Evolutionary conservation across 1,284 basidiomycete genomes (phyloP).

Genomic region (Anthracocystis walkeri): DNA sequence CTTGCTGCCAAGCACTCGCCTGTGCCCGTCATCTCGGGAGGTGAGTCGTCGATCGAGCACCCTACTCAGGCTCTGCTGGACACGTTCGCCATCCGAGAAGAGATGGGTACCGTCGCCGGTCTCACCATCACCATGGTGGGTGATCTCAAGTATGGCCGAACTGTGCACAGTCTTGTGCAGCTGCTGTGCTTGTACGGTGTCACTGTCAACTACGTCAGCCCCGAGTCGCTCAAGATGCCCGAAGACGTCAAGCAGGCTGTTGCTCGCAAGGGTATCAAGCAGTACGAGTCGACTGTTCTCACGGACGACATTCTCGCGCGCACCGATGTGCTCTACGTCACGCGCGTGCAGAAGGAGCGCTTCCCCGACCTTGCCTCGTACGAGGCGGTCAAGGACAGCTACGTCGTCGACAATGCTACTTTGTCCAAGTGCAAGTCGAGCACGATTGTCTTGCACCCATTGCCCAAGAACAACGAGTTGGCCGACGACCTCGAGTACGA

Average conservation of each 20-base stretch:
- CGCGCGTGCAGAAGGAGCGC: slow-evolving; percentile 94
- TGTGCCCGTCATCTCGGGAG: slow-evolving; percentile 95
- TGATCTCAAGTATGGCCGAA: slow-evolving; percentile 97
- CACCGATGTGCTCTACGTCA: slow-evolving; percentile 98
- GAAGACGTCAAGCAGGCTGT: slow-evolving; percentile 82
- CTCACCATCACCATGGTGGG: slow-evolving; percentile 91
- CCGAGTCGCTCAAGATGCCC: slow-evolving; percentile 91
- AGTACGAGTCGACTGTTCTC: slow-evolving; percentile 85
- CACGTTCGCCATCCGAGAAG: slow-evolving; percentile 96
- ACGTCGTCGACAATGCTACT: slow-evolving; percentile 92
- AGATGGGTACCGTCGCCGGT: slow-evolving; percentile 97
- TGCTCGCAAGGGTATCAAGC: slow-evolving; percentile 72
- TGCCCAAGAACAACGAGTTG: slow-evolving; percentile 95
- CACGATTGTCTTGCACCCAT: slow-evolving; percentile 98
- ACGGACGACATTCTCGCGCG: slow-evolving; percentile 85
- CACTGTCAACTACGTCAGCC: slow-evolving; percentile 94
- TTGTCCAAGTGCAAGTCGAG: slow-evolving; percentile 91
- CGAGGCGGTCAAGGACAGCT: slow-evolving; percentile 90
- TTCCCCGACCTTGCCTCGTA: slow-evolving; percentile 86
- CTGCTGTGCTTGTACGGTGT: slow-evolving; percentile 86
- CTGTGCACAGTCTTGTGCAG: slow-evolving; percentile 94
- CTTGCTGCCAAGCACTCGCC: slow-evolving; percentile 86
- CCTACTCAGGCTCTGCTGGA: slow-evolving; percentile 87
- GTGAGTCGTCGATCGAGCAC: slow-evolving; percentile 97
- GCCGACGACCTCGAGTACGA: slow-evolving; percentile 99